These are phyloP conservation scores for Thielaviopsis populi DNA, from an alignment of 2,329 filamentous ascomycete genomes.

Conservation along the genomic window DNA sequence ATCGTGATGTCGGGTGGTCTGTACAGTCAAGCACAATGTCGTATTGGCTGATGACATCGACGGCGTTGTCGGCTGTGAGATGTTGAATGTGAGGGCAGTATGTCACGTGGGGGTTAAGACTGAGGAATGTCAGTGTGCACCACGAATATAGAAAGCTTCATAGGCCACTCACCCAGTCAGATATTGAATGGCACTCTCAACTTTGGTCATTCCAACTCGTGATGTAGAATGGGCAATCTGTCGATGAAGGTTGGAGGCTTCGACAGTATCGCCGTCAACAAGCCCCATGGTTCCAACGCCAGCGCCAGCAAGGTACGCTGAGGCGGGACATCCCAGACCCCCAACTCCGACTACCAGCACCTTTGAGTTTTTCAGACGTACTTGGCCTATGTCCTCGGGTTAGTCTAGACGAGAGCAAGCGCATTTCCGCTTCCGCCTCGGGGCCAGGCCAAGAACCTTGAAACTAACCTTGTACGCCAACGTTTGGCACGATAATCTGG, in stretches of 20 bases:
- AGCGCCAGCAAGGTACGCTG: conserved; percentile 80
- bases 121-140: conserved; percentile 23
- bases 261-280: conserved; percentile 76
- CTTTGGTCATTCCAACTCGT: conserved; percentile 62
- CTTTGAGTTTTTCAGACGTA: conserved; percentile 51
- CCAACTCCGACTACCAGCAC: conserved; percentile 78
- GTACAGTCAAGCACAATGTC: conserved; percentile 89
- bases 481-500: conserved; percentile 73
- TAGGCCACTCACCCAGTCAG: conserved; percentile 34
- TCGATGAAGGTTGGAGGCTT: conserved; percentile 80
- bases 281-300: conserved; percentile 73
- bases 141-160: background rate
- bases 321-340: conserved; percentile 80
- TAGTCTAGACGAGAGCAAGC: background rate
- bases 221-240: conserved; percentile 68
- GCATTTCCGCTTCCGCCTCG: background rate
- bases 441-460: background rate
- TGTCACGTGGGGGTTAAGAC: conserved; percentile 55
- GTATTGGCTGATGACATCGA: conserved; percentile 51
- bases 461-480: conserved; percentile 55
- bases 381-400: conserved; percentile 44
- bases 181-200: conserved; percentile 55
- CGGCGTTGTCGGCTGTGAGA: conserved; percentile 53
- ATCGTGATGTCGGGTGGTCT: conserved; percentile 80
- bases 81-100: conserved; percentile 50